Evolutionary conservation across 345 rosid genomes (phyloP).

Genomic region (Rhodomyrtus tomentosa): DNA sequence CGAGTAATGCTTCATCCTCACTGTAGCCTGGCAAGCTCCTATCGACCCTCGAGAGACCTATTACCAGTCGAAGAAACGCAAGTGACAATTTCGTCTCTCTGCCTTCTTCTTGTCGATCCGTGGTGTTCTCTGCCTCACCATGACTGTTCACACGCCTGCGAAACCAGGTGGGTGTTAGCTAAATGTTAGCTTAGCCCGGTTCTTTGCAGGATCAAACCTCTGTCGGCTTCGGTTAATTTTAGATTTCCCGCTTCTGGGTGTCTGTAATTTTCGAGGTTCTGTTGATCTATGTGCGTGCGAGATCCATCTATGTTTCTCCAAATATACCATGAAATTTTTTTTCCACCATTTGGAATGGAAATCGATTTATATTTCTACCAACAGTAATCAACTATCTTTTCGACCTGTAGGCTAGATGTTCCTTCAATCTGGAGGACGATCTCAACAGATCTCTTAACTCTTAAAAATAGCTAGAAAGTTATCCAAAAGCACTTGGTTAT

Average conservation of each 20-base stretch:
- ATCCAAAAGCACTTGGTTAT: background rate
- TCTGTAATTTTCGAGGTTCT: background rate
- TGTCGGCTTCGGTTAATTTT: background rate
- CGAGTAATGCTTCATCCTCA: no score
- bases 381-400: background rate
- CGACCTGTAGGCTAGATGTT: background rate
- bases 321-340: background rate
- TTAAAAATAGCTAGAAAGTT: background rate
- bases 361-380: background rate
- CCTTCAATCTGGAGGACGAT: background rate
- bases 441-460: background rate
- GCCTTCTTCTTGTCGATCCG: background rate
- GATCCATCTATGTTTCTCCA: no score
- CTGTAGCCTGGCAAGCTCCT: background rate
- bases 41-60: no score
- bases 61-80: background rate
- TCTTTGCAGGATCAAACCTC: background rate
- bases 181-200: background rate
- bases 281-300: background rate
- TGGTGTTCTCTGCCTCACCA: slow-evolving; percentile 4
- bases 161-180: background rate
- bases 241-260: background rate
- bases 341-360: background rate
- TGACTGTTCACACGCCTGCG: slow-evolving; percentile 10
- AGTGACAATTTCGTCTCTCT: background rate